A percentile compares a stretch with the other conserved stretches of the same genome.
Evolutionary conservation across 441 rosid species (phyloP).

Genomic region (Populus tomentosa): DNA sequence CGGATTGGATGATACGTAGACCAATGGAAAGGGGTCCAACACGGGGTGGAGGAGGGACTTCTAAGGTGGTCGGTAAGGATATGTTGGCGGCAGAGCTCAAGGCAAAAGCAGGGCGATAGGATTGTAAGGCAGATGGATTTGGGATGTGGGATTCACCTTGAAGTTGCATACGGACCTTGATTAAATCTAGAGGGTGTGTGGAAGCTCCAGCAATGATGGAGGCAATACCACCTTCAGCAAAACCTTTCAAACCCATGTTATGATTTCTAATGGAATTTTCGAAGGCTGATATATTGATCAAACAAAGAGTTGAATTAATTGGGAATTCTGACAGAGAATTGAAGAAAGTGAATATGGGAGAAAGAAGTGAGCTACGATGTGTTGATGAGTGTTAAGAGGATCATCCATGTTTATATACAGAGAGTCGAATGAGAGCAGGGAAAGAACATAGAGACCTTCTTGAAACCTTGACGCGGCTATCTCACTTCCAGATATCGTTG

Average conservation of each 20-base stretch:
- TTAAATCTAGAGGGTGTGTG: conserved; percentile 65
- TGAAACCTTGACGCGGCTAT: not conserved
- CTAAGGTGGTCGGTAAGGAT: conserved; percentile 5
- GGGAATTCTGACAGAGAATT: not conserved
- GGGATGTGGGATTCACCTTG: conserved; percentile 46
- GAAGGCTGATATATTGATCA: not conserved
- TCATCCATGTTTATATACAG: not conserved
- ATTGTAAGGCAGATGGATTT: conserved; percentile 5
- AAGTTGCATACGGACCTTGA: conserved; percentile 73
- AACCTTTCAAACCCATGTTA: conserved; percentile 60
- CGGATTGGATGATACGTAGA: conserved; percentile 36
- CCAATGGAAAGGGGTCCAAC: conserved; percentile 48
- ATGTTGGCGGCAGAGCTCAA: conserved; percentile 18
- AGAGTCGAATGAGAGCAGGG: not conserved
- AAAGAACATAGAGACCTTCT: not conserved
- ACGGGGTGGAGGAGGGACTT: conserved; percentile 32
- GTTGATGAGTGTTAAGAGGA: not conserved
- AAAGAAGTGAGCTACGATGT: no score
- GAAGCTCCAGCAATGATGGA: conserved; percentile 62
- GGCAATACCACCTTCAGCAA: conserved; percentile 71
- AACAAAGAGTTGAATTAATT: not conserved
- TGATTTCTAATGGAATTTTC: not conserved
- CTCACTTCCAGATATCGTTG: not conserved
- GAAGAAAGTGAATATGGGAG: not conserved
- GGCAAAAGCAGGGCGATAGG: conserved; percentile 43